A percentile compares a stretch with the other conserved stretches of the same genome.
phyloP scores from a whole-genome alignment of 495 filamentous ascomycete genomes.

The Annulohypoxylon moriforme region DNA sequence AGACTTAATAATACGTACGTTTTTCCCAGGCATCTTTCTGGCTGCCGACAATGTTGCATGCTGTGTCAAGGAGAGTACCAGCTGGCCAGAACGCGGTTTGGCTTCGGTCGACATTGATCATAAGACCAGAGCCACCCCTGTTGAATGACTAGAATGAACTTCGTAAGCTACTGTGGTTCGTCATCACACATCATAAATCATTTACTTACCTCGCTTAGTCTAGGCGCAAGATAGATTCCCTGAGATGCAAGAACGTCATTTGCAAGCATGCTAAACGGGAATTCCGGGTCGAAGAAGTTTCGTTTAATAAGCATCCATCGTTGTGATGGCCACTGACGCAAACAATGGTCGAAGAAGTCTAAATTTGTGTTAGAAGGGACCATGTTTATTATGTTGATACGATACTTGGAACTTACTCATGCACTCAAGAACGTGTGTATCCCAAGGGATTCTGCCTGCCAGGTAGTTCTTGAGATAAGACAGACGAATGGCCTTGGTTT shows the following conservation, averaged over 20 bases:
- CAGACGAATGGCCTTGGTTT: constrained; percentile 71
- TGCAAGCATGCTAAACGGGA: constrained; percentile 14
- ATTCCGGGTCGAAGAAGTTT: constrained; percentile 73
- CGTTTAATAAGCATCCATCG: constrained; percentile 75
- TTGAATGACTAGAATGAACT: constrained; percentile 46
- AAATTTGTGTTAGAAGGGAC: constrained; percentile 42
- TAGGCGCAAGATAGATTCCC: constrained; percentile 84
- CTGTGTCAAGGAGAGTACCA: constrained; percentile 49
- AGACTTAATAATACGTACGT: constrained; percentile 22
- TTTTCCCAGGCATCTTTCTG: constrained; percentile 17
- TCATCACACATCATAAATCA: neutral
- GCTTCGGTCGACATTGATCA: constrained; percentile 85
- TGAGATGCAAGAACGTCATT: constrained; percentile 76
- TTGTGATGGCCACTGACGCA: constrained; percentile 79
- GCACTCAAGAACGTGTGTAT: constrained; percentile 75
- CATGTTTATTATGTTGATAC: neutral
- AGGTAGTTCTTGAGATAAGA: constrained; percentile 73
- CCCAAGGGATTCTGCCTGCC: constrained; percentile 63
- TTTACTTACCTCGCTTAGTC: constrained; percentile 68
- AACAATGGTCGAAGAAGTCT: constrained; percentile 87
- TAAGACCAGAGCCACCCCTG: constrained; percentile 64
- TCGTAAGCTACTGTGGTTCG: constrained; percentile 15
- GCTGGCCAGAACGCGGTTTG: constrained; percentile 79
- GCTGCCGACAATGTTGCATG: constrained; percentile 26
- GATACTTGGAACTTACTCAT: constrained; percentile 67